phyloP scores from a whole-genome alignment of 768 basidiomycete genomes.

The Pulveroboletus sp. region DNA sequence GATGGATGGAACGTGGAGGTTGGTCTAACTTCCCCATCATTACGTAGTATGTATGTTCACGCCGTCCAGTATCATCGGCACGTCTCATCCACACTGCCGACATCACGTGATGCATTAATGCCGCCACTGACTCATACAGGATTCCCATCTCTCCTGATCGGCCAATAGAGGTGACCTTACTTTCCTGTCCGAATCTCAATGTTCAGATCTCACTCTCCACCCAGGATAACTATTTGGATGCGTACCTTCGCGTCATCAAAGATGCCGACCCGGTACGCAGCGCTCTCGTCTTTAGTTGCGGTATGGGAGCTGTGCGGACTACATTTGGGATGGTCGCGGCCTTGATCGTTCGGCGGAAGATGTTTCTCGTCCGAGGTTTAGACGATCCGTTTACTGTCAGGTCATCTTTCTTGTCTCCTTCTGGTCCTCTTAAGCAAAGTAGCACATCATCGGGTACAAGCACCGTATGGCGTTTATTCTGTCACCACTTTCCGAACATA shows the following conservation, averaged over 20 bases:
- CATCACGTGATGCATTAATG: slow-evolving; percentile 11
- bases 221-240: slow-evolving; percentile 93
- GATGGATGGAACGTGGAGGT: slow-evolving; percentile 94
- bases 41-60: slow-evolving; percentile 14
- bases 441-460: slow-evolving; percentile 37
- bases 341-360: slow-evolving; percentile 76
- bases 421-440: slow-evolving; percentile 13
- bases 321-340: slow-evolving; percentile 98
- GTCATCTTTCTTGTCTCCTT: slow-evolving; percentile 14
- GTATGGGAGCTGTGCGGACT: slow-evolving; percentile 94
- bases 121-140: slow-evolving; percentile 34
- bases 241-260: slow-evolving; percentile 80
- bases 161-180: slow-evolving; percentile 68
- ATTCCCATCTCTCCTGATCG: slow-evolving; percentile 95
- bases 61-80: slow-evolving; percentile 70
- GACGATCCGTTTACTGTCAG: slow-evolving; percentile 73
- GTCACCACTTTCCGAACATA: neutral
- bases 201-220: neutral
- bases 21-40: neutral
- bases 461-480: slow-evolving; percentile 39
- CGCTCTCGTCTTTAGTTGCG: slow-evolving; percentile 90
- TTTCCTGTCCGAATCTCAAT: neutral
- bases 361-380: slow-evolving; percentile 56
- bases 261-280: slow-evolving; percentile 75
- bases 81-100: slow-evolving; percentile 9